Conservation (phyloP, 345 rosid genomes). For the Salix koriyanagi region DNA sequence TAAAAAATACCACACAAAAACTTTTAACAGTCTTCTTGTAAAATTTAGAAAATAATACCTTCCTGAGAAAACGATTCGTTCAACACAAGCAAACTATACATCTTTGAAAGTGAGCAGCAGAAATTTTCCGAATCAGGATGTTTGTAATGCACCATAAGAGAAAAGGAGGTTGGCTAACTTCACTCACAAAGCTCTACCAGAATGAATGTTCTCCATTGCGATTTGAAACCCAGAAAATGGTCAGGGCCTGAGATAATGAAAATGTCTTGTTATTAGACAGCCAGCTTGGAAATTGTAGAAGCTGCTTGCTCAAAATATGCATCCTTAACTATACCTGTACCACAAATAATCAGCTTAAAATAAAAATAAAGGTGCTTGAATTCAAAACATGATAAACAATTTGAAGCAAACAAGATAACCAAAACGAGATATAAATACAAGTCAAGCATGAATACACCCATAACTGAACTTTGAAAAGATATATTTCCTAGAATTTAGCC, state of each 20-base stretch:
- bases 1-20: neutral
- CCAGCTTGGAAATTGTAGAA: neutral
- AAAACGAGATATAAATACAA: neutral
- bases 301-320: neutral
- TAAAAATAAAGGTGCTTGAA: neutral
- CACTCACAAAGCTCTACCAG: constrained; percentile 48
- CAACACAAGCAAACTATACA: constrained; percentile 89
- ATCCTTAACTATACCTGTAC: neutral
- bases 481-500: no score
- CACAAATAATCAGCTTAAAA: neutral
- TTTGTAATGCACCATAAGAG: neutral
- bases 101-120: constrained; percentile 40
- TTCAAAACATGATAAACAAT: neutral
- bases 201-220: constrained; percentile 93
- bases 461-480: neutral
- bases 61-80: constrained; percentile 93
- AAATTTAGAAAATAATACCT: constrained; percentile 43
- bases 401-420: neutral
- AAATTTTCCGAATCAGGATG: neutral
- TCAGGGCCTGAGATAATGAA: constrained; percentile 60
- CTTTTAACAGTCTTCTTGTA: neutral
- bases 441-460: neutral
- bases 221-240: constrained; percentile 90
- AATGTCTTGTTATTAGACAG: constrained; percentile 22
- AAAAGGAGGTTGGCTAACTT: neutral